Evolutionary conservation across 306 rosid species (phyloP).

Genomic region (Lablab purpureus): DNA sequence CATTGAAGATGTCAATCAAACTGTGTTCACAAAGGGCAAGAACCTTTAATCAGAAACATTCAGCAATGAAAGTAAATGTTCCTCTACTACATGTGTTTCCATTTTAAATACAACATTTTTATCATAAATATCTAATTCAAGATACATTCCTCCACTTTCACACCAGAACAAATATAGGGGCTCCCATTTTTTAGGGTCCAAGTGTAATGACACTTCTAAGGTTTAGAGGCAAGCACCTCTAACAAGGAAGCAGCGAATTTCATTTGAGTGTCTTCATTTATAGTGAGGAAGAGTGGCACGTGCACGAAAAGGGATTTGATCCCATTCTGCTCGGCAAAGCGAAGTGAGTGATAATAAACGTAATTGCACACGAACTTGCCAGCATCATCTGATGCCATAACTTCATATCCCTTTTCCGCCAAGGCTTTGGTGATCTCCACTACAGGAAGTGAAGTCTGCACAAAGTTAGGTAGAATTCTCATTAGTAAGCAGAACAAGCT

Average conservation of each 20-base stretch:
- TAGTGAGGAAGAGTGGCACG: conserved; percentile 85
- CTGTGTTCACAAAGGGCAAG: conserved; percentile 1
- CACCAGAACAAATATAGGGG: conserved; percentile 4
- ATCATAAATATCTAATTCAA: conserved; percentile 3
- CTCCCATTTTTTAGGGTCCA: conserved; percentile 14
- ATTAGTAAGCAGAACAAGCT: background rate
- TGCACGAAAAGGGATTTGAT: conserved; percentile 87
- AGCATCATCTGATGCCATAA: conserved; percentile 88
- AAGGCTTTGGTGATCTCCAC: conserved; percentile 80
- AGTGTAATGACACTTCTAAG: conserved; percentile 50
- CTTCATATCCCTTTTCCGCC: conserved; percentile 79
- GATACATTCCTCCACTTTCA: conserved; percentile 43
- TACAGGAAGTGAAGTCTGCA: conserved; percentile 89
- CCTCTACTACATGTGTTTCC: conserved; percentile 16
- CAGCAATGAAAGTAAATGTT: conserved; percentile 6
- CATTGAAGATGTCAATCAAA: conserved; percentile 8
- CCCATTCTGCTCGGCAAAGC: conserved; percentile 78
- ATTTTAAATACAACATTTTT: conserved; percentile 23
- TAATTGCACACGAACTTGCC: conserved; percentile 98
- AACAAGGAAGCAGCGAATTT: conserved; percentile 84
- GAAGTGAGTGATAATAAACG: conserved; percentile 93
- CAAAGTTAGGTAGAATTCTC: conserved; percentile 2
- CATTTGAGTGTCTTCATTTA: conserved; percentile 86
- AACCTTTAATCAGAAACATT: conserved; percentile 32
- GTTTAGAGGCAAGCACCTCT: conserved; percentile 74